Conservation (phyloP, 495 filamentous ascomycete species). For the Xylaria acuta region DNA sequence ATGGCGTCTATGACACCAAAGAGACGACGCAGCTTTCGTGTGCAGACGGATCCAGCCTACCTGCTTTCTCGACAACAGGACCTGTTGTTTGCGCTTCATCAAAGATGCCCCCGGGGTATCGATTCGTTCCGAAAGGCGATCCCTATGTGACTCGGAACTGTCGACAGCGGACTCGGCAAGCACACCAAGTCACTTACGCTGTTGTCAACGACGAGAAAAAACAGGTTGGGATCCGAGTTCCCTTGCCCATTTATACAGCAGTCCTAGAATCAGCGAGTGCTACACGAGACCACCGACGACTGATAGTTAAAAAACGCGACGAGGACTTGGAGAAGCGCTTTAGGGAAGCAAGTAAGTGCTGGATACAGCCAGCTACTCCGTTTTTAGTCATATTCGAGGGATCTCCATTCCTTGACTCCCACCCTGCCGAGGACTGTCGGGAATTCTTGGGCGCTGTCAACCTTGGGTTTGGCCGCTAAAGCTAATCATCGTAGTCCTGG, state of each 20-base stretch:
- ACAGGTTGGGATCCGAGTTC: constrained; percentile 47
- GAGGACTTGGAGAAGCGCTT: constrained; percentile 30
- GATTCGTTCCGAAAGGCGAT: constrained; percentile 47
- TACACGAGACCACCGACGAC: constrained; percentile 38
- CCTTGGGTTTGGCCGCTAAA: neutral
- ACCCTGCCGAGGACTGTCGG: neutral
- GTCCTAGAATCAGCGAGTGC: constrained; percentile 36
- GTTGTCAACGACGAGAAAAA: constrained; percentile 37
- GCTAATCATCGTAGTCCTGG: constrained; percentile 27
- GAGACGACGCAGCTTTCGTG: neutral
- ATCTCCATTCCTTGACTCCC: neutral
- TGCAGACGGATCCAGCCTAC: neutral
- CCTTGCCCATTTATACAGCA: constrained; percentile 33
- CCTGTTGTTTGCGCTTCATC: constrained; percentile 21
- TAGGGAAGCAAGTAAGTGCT: constrained; percentile 19
- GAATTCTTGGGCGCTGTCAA: neutral
- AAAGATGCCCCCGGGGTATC: constrained; percentile 43
- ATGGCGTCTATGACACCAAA: neutral
- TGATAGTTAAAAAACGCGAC: constrained; percentile 40
- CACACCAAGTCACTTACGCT: constrained; percentile 40
- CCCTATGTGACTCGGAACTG: constrained; percentile 48
- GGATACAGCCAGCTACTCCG: neutral
- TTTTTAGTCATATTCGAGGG: neutral
- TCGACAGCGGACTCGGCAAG: constrained; percentile 41
- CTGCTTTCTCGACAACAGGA: neutral